Percentiles rank a stretch among this genome's conserved stretches.
Evolutionary conservation across 371 early-diverging fungal species (phyloP).

Genomic region (Pancytospora philotis): DNA sequence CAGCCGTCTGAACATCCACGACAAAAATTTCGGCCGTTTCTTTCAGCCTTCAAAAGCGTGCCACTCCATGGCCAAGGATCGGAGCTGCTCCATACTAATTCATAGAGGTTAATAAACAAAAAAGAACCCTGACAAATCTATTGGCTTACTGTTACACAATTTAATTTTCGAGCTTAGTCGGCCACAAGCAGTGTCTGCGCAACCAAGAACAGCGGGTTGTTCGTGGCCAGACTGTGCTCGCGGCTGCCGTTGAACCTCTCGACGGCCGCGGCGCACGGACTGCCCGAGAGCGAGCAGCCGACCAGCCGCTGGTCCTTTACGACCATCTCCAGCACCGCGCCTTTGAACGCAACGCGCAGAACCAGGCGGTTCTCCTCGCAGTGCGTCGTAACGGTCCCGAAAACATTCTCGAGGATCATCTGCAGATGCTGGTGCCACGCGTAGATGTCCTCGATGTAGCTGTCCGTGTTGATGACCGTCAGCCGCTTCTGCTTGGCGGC

Average conservation of each 20-base stretch:
- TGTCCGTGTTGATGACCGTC: conserved; percentile 39
- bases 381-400: conserved; percentile 20
- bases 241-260: neutral
- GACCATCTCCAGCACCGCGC: neutral
- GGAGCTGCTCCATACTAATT: too few relatives aligned
- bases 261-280: neutral
- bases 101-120: too few relatives aligned
- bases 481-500: conserved; percentile 30
- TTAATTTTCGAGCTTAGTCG: too few relatives aligned
- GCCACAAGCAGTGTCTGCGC: too few relatives aligned
- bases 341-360: neutral
- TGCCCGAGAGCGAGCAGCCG: neutral
- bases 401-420: conserved; percentile 39
- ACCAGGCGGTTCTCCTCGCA: neutral
- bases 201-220: neutral
- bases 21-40: neutral
- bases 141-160: too few relatives aligned
- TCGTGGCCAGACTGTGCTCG: neutral
- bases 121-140: too few relatives aligned
- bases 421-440: conserved; percentile 33
- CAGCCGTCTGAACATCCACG: conserved; percentile 6
- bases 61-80: too few relatives aligned
- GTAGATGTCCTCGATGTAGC: conserved; percentile 48
- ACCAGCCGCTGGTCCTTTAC: neutral
- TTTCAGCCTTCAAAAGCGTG: too few relatives aligned